Base-by-base conservation (phyloP, 2,329 filamentous ascomycete genomes). In the Penicillium sp. region DNA sequence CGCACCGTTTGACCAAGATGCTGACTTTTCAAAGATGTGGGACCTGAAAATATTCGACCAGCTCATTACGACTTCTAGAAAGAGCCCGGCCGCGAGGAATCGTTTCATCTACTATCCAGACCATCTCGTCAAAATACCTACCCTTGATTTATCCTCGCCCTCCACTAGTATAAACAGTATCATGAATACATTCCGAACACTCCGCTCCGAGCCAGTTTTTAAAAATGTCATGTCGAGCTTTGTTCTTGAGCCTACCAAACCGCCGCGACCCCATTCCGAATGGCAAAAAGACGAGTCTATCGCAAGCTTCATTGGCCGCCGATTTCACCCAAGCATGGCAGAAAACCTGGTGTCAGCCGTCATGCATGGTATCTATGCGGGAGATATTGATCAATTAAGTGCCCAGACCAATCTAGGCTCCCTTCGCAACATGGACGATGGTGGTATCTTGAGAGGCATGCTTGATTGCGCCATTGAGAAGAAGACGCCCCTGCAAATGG, bases 61-160 rank as follows among this genome's bases (percentile, higher is more conserved):
- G 52, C 68, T 90, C 29, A 69, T 85, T 47, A 75, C 75, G 63
- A 85, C 79, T 42, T 71, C 71, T 4, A 81, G 74, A 39, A 68
- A 67, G 28, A 78, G 81, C 5, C 74, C 80, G 47, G 78, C 79
- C 48, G 77, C 84, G 9, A 71, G 70, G 49, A 87, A 86, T 66
- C 87, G 91, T 56, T 96, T 86, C 71, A 78, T 97, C 54, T 96
- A 94, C 79, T 95, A 95, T 65, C 89, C 89, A 2, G 88, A 96
- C 68, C 89, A 86, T 65, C 81, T 94, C 28, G 87, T 90, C 48
- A 78, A 39, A 39, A 39, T 39, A 23, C 36, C 36, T 10, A 9
- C 16, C 16, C 8, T 21, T 12, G 16, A 79, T 23, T 72, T 89
- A 64, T 85, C 85, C 7, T 73, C 73, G 8, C 76, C 72, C 0